phyloP scores from a whole-genome alignment of 202 grass and related monocot genomes.

The Elaeis oleifera region DNA sequence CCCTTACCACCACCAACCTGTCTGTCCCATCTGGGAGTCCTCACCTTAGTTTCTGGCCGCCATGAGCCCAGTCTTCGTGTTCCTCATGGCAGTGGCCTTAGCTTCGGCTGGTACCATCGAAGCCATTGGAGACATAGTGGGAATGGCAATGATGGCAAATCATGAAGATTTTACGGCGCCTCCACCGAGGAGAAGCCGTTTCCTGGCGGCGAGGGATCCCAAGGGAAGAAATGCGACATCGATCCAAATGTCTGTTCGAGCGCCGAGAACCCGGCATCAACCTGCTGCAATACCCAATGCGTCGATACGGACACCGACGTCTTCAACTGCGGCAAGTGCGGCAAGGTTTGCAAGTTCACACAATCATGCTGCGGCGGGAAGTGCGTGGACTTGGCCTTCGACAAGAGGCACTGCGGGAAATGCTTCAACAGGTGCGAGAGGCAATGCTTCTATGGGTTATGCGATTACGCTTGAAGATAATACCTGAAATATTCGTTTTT shows the following conservation, averaged over 20 bases:
- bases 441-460: conserved; percentile 3
- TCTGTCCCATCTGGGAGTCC: too few species aligned
- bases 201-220: neutral
- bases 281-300: conserved; percentile 1
- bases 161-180: too few species aligned
- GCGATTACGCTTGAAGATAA: neutral
- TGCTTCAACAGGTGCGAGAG: conserved; percentile 10
- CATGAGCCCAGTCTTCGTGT: conserved; percentile 1
- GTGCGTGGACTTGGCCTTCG: conserved; percentile 7
- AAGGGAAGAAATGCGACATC: neutral
- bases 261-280: neutral
- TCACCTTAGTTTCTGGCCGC: neutral
- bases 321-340: conserved; percentile 10
- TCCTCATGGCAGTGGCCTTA: conserved; percentile 6
- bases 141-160: too few species aligned
- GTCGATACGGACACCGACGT: neutral
- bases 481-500: too few species aligned
- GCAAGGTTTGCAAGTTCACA: conserved; percentile 13
- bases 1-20: too few species aligned
- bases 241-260: neutral
- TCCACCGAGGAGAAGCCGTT: neutral
- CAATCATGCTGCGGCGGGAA: conserved; percentile 4
- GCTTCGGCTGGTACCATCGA: neutral
- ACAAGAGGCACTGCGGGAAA: conserved; percentile 1
- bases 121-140: neutral